phyloP scores from a whole-genome alignment of 2,329 filamentous ascomycete species.

The Fusarium algeriense region DNA sequence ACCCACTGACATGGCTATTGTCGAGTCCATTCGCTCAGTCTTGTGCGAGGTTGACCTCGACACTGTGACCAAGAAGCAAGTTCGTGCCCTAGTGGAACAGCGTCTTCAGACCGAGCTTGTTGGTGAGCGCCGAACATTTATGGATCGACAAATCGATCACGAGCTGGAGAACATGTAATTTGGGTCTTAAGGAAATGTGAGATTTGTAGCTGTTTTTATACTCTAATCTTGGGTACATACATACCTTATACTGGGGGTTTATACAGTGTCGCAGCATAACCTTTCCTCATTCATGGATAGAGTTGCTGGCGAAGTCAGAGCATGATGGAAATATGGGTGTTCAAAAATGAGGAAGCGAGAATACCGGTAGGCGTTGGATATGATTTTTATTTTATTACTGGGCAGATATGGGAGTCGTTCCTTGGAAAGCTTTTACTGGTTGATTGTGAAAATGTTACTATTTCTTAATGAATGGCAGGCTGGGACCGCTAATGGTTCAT shows the following conservation, averaged over 20 bases:
- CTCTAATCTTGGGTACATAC: slow-evolving; percentile 43
- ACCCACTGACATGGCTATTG: slow-evolving; percentile 82
- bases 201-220: slow-evolving; percentile 23
- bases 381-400: slow-evolving; percentile 24
- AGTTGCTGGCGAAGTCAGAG: slow-evolving; percentile 22
- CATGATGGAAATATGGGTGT: slow-evolving; percentile 25
- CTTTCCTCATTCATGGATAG: slow-evolving; percentile 12
- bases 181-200: slow-evolving; percentile 3
- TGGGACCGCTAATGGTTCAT: slow-evolving; percentile 28
- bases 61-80: slow-evolving; percentile 98
- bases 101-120: slow-evolving; percentile 88
- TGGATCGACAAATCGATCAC: slow-evolving; percentile 92
- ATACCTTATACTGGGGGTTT: slow-evolving; percentile 39
- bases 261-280: slow-evolving; percentile 26
- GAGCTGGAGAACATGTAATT: slow-evolving; percentile 92
- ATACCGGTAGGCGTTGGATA: slow-evolving; percentile 40
- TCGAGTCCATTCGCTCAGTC: slow-evolving; percentile 85
- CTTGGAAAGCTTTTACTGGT: slow-evolving; percentile 40
- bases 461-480: slow-evolving; percentile 40
- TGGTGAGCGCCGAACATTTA: slow-evolving; percentile 87
- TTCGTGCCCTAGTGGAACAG: slow-evolving; percentile 91
- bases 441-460: slow-evolving; percentile 39
- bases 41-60: slow-evolving; percentile 92
- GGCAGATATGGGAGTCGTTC: slow-evolving; percentile 43
- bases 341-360: slow-evolving; percentile 43